Base-by-base conservation (phyloP, 1,139 yeast genomes). In the Wickerhamomyces sp. region DNA sequence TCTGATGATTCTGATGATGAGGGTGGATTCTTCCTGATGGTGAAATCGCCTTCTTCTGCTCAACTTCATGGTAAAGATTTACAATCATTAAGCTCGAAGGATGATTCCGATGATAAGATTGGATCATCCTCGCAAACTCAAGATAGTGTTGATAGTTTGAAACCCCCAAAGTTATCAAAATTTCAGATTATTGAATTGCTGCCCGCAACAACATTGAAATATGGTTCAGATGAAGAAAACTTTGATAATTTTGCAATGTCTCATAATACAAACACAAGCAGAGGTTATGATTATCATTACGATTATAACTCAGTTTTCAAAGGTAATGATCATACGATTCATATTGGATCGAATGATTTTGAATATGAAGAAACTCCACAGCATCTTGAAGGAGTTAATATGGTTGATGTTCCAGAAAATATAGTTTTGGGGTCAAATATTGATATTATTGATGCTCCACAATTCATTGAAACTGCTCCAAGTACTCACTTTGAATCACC, bases 261-360 rank as follows among this genome's bases (percentile, higher is more conserved):
- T 6, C 95, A 86, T 65, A 84, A 85, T 62, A 83, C 85, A 34
- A 78, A 80, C 57, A 80, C 87, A 49, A 75, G 79, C 51, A 75
- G 94, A 65, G 93, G 95, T 41, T 83, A 82, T 60, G 90, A 85
- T 62, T 85, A 87, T 68, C 82, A 83, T 62, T 90, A 90, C 62
- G 96, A 90, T 66, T 89, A 89, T 65, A 88, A 87, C 61, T 77
- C 93, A 1, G 96, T 89, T 23, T 88, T 85, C 60, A 76, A 81
- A 5, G 76, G 72, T 35, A 80, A 79, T 54, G 58, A 73, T 72
- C 49, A 60, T 54, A 48, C 54, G 58, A 41, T 64, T 61, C 39
- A 61, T 56, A 27, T 66, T 54, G 54, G 56, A 10, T 34, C 46
- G n/a, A 47, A 43, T 32, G 52, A 50, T n/a, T 55, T 49, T 36